Evolutionary conservation across 139 green algal species (phyloP), one percentile per base, ranked within the genome.

Genomic region (Volvox reticuliferus): DNA sequence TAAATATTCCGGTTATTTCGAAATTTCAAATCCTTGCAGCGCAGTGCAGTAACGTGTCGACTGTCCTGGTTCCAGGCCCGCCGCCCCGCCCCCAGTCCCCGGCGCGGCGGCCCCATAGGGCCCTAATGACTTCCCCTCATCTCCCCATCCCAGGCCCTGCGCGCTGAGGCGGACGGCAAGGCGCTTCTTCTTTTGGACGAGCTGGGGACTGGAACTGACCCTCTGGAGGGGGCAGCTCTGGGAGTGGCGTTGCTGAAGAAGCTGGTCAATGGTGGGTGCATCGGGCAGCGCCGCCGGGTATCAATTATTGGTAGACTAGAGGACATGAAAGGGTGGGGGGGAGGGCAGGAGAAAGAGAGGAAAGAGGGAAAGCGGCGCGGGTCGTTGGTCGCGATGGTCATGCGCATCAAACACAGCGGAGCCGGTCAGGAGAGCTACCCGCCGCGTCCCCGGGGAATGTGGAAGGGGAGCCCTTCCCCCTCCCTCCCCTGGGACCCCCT

Each of bases 141-240:
- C 71, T 19, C 62, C 36, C 17, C 77, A 77, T 91, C 36, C 36
- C 94, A 96, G 89, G 92, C 90, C 16, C 86, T 98, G 69, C 89
- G 97, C 55, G 88, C 77, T 18, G 97, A 98, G 92, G 94, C 96
- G 9, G 93, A 97, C 82, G 95, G 95, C 37, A 86, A 93, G 22
- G 93, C 94, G 12, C 95, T 99, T 75, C 95, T 99, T 86, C 95
- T 99, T 82, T 92, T 99, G 83, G 98, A 99, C 91, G 98, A 99
- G 94, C 92, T 99, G 35, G 98, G 98, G 28, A 98, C 97, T 17
- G 97, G 98, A 65, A 99, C 98, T 24, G 98, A 99, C 92, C 97
- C 98, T 0, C 80, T 88, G 9, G 98, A 99, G 93, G 98, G 98
- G 13, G 96, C 98, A 5, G 98, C 98, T 14, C 92, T 99, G 85